Evolutionary conservation across 768 basidiomycete species (phyloP), one percentile per base, ranked within the genome.

Genomic region (Porphyrellus cyaneotinctus): DNA sequence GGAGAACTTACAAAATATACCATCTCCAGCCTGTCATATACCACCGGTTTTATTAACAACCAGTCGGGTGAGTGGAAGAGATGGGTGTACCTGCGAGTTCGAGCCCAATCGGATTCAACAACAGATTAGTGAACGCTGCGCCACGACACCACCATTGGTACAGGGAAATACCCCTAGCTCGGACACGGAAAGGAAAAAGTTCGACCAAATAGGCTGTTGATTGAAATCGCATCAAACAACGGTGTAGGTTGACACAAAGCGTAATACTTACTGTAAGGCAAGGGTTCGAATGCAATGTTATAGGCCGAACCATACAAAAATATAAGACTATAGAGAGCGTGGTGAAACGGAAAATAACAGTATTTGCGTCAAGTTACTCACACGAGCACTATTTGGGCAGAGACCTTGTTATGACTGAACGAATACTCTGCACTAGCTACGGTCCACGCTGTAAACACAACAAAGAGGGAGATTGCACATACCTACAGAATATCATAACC

Each of bases 161-260:
- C 15, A 85, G 60, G 5, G 82, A 69, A 85, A 28, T 77, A 35
- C 84, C 84, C 63, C 76, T 79, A 1, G 84, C 76, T 51, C 84
- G 80, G 26, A 76, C 75, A 54, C 81, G 78, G 68, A 74, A 85
- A 0, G 84, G 83, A 73, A 85, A 85, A 30, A 86, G 62, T 60
- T 85, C 84, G 18, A 85, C 82, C 54, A 84, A 67, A 74, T 74
- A 85, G 3, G 83, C 82, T 82, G 58, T 32, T 37, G 12, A 23
- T 13, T 60, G 22, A 14, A 10, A 11, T 24, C 20, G 30, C 13
- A 11, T 59, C 42, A 49, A 26, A 15, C 1, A 12, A 12, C 24
- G 5, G 15, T 18, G 11, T 11, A n/a, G 18, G 14, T 3, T 30
- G 15, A 28, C 1, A 15, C n/a, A 10, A 7, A 17, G 15, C 12